These are phyloP conservation scores for Astraeus odoratus DNA, from an alignment of 768 basidiomycete genomes.

Conservation along the genomic window DNA sequence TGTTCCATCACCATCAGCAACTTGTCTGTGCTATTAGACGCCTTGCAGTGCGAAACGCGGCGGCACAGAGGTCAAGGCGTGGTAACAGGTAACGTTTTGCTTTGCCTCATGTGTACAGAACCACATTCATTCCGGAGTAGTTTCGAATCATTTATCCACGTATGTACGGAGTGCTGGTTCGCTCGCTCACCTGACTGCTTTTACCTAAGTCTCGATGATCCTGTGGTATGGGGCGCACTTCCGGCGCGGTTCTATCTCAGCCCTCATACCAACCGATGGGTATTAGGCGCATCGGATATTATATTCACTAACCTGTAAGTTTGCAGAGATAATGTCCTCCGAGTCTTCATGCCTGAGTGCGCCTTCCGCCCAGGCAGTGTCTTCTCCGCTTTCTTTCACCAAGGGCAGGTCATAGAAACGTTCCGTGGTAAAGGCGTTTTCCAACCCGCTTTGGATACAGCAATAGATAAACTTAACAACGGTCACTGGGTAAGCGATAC, in stretches of 20 bases:
- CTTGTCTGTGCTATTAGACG: slow-evolving; percentile 54
- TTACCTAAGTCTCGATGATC: slow-evolving; percentile 64
- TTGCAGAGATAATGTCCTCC: not conserved
- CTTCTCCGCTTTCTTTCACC: slow-evolving; percentile 77
- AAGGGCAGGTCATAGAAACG: slow-evolving; percentile 90
- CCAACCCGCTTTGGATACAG: slow-evolving; percentile 80
- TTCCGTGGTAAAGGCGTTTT: slow-evolving; percentile 86
- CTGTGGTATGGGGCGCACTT: slow-evolving; percentile 81
- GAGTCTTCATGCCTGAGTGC: slow-evolving; percentile 9
- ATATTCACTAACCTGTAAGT: slow-evolving; percentile 90
- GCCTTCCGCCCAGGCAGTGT: slow-evolving; percentile 44
- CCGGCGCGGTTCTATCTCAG: slow-evolving; percentile 56
- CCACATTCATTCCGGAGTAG: slow-evolving; percentile 32
- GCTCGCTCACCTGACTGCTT: slow-evolving; percentile 4
- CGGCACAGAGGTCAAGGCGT: slow-evolving; percentile 48
- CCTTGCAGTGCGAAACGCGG: slow-evolving; percentile 45
- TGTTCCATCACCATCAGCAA: slow-evolving; percentile 68
- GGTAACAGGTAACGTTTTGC: slow-evolving; percentile 53
- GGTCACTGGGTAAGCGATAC: slow-evolving; percentile 76
- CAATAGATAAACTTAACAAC: slow-evolving; percentile 69
- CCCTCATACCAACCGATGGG: slow-evolving; percentile 72
- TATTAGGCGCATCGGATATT: slow-evolving; percentile 87
- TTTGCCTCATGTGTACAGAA: not conserved
- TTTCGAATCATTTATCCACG: slow-evolving; percentile 94
- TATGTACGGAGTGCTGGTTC: slow-evolving; percentile 34